phyloP scores from a whole-genome alignment of 139 green algal species.

The Chlamydomonas schloesseri region DNA sequence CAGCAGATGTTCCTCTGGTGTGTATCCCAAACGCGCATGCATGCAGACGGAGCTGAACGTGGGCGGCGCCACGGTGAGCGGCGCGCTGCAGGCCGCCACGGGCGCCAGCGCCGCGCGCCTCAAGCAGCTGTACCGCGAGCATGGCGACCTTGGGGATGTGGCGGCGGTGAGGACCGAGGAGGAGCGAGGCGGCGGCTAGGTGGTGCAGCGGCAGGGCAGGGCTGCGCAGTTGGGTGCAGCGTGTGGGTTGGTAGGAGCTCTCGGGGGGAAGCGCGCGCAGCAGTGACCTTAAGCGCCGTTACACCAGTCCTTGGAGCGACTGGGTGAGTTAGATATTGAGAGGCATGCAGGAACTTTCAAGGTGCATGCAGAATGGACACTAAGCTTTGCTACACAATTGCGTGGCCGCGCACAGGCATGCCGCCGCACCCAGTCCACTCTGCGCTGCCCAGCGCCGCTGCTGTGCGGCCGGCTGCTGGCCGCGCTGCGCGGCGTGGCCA shows the following conservation, averaged over 20 bases:
- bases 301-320: too few relatives aligned
- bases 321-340: too few relatives aligned
- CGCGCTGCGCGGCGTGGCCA: conserved; percentile 64
- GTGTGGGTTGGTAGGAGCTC: too few relatives aligned
- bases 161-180: conserved; percentile 55
- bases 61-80: conserved; percentile 74
- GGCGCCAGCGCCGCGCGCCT: conserved; percentile 69
- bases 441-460: conserved; percentile 75
- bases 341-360: too few relatives aligned
- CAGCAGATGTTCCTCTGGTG: too few relatives aligned
- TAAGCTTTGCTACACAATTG: too few relatives aligned
- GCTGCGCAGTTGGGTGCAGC: too few relatives aligned
- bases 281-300: too few relatives aligned
- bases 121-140: conserved; percentile 76
- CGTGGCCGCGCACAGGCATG: conserved; percentile 69
- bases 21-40: too few relatives aligned
- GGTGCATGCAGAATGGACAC: too few relatives aligned
- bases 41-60: conserved; percentile 70
- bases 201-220: too few relatives aligned
- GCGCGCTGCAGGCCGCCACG: conserved; percentile 61
- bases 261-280: not conserved
- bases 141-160: conserved; percentile 90
- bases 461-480: conserved; percentile 44
- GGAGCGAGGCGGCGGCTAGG: too few relatives aligned
- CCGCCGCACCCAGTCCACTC: conserved; percentile 72